These are phyloP conservation scores for Chloranthus sessilifolius DNA, from an alignment of 164 flowering plant genomes.

Conservation along the genomic window DNA sequence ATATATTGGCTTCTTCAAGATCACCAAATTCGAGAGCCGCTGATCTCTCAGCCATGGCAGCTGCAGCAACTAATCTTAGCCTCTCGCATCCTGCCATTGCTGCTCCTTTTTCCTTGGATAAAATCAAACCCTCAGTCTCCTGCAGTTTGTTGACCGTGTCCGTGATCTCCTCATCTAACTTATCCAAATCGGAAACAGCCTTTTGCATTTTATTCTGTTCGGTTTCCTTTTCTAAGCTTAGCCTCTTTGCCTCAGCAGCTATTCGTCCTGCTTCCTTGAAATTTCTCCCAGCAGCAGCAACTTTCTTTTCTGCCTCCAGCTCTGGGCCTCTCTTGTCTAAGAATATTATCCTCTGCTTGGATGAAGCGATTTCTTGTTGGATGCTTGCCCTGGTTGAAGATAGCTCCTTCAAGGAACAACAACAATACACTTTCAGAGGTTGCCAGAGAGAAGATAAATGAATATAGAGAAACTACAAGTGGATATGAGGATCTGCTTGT, in stretches of 20 bases:
- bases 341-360: constrained; percentile 57
- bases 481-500: not conserved
- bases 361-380: constrained; percentile 62
- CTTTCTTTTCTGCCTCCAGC: constrained; percentile 76
- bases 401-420: constrained; percentile 40
- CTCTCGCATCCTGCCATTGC: constrained; percentile 59
- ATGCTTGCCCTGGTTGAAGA: constrained; percentile 62
- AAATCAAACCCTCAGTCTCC: constrained; percentile 45
- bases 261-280: constrained; percentile 85
- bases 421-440: not conserved
- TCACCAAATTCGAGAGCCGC: constrained; percentile 69
- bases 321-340: constrained; percentile 75
- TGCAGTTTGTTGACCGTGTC: constrained; percentile 37
- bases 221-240: constrained; percentile 51
- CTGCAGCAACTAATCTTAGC: constrained; percentile 41
- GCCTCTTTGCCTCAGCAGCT: constrained; percentile 66
- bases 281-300: constrained; percentile 77
- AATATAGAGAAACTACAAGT: not conserved
- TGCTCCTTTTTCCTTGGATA: constrained; percentile 55
- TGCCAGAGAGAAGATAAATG: constrained; percentile 3
- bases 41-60: constrained; percentile 59
- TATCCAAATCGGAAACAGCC: constrained; percentile 34
- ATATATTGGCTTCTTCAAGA: constrained; percentile 59
- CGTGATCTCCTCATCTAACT: constrained; percentile 47
- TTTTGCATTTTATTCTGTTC: constrained; percentile 37